Base-by-base conservation (phyloP, 192 early-diverging fungal species). In the Dispira simplex region DNA sequence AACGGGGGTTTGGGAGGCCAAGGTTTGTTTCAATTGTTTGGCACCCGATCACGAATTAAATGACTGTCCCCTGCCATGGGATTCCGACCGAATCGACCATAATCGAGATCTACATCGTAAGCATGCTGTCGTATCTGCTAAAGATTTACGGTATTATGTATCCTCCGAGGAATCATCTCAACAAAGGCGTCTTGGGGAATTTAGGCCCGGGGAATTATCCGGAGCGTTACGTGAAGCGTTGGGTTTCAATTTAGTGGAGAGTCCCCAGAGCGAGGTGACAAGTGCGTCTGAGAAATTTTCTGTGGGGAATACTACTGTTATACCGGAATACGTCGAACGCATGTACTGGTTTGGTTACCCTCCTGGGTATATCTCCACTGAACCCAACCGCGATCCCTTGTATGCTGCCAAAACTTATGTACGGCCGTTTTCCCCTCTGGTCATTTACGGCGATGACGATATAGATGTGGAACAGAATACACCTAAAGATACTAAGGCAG, bases 261-360 rank as follows among this genome's bases (percentile, higher is more conserved):
- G 32, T 39, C 6, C 32, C 6, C 32, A 39, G 32, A 1, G 6
- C 32, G 32, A 39, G 51, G 18, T 53, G 26, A 25, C 51, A n/a
- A 26, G n/a, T 25, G 51, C 21, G 10, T 18, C 51, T 0, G 51
- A 53, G n/a, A 18, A 11, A 18, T 11, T 18, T 9, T 26, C 51
- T 53, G 6, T 39, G 32, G 51, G 51, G 18, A 18, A 25, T 20
- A 53, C 51, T 26, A 0, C 20, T 0, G 51, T 20, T 11, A 53
- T 26, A 26, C 51, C 51, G 21, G 51, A 53, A 53, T 53, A 25
- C 26, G 9, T 53, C 9, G 26, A 53, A 26, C 51, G 51, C 51
- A 53, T 53, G 51, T 20, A 53, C 21, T 18, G 51, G 51, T 53
- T 53, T 53, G 51, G 51, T 9, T 53, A 53, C 18, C 51, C 51